Evolutionary conservation across 169 alveolate species (phyloP).

Genomic region (Eimeria acervulina): DNA sequence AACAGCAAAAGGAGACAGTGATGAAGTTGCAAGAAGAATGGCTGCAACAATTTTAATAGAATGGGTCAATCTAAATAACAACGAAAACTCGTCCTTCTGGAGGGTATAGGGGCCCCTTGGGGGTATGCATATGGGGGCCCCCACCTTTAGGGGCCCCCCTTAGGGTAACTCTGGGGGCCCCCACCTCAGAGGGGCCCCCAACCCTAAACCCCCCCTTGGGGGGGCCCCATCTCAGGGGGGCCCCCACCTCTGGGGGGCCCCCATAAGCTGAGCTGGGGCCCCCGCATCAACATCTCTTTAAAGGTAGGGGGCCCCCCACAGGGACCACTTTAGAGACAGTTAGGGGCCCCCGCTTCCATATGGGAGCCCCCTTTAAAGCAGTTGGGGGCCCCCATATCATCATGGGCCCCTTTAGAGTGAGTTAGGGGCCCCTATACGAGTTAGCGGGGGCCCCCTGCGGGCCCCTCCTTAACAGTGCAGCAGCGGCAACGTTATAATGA

Average conservation of each 20-base stretch:
- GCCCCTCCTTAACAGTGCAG: no score
- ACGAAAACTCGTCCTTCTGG: no score
- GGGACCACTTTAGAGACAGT: no score
- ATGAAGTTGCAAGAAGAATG: background rate
- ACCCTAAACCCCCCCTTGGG: background rate
- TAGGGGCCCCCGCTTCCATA: background rate
- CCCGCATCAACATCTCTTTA: no score
- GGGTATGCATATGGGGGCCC: no score
- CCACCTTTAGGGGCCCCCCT: conserved; percentile 35
- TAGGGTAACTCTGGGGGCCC: no score
- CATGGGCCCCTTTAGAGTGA: no score
- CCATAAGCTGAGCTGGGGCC: background rate
- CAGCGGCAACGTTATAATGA: no score
- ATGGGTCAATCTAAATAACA: no score
- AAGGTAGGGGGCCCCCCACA: no score
- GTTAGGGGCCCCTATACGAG: background rate
- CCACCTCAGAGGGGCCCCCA: no score
- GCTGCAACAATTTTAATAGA: background rate
- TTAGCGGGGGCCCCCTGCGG: background rate
- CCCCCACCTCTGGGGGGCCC: background rate
- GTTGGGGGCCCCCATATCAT: conserved; percentile 30
- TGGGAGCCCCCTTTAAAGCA: background rate
- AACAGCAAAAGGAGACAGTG: background rate
- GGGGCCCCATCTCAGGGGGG: background rate
- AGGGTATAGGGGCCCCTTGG: no score